A percentile compares a stretch with the other conserved stretches of the same genome.
Conservation (phyloP, 108 stramenopile species). For the Conticribra weissflogii region DNA sequence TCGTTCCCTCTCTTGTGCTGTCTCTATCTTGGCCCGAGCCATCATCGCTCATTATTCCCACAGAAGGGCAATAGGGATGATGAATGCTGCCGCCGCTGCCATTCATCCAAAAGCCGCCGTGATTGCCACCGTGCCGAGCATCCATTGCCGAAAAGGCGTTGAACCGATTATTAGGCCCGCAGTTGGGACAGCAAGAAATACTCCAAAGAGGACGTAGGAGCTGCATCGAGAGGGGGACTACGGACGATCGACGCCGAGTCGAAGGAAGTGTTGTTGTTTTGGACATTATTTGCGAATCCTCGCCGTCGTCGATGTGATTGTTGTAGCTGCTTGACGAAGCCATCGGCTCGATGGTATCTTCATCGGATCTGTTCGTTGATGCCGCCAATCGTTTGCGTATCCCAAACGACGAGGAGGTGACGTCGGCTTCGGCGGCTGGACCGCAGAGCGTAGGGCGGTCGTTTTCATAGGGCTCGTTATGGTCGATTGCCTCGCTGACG, state of each 20-base stretch:
- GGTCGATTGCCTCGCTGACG: conserved; percentile 6
- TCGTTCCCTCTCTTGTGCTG: no score
- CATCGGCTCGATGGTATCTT: no score
- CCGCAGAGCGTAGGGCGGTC: background rate
- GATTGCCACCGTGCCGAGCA: no score
- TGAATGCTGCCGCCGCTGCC: no score
- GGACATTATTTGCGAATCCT: background rate
- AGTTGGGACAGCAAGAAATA: conserved; percentile 21
- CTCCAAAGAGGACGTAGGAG: conserved; percentile 35
- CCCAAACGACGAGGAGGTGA: no score
- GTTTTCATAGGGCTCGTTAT: background rate
- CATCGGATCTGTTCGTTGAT: no score
- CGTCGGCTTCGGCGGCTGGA: background rate
- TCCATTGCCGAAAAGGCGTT: conserved; percentile 7
- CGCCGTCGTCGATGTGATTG: background rate
- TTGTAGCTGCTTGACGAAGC: conserved; percentile 1
- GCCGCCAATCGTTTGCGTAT: no score
- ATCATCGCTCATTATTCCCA: no score
- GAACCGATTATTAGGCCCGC: background rate
- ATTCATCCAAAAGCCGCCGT: background rate
- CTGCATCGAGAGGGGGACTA: conserved; percentile 50
- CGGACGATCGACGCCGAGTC: no score
- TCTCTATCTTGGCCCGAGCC: no score
- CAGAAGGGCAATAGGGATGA: no score
- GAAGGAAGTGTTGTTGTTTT: no score